Evolutionary conservation across 1,284 basidiomycete genomes (phyloP).

Genomic region (Baeospora myosura): DNA sequence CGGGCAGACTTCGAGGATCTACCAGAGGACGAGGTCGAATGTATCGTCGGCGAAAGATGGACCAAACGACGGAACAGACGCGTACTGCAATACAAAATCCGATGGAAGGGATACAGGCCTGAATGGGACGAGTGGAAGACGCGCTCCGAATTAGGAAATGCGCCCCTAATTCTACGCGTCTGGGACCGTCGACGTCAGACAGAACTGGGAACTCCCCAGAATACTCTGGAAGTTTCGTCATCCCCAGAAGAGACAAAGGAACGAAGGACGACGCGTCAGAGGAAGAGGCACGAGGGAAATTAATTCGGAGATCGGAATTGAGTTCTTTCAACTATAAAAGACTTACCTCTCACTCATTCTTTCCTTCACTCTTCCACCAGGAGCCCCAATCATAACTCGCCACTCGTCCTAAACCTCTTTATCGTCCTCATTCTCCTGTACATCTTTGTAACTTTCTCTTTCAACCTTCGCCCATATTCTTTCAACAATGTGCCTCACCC

Average conservation of each 20-base stretch:
- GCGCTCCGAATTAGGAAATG: background rate
- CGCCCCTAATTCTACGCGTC: background rate
- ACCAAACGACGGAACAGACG: slow-evolving; percentile 2
- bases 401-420: too few species aligned
- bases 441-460: background rate
- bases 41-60: slow-evolving; percentile 7
- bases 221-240: too few species aligned
- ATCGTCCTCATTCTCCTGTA: background rate
- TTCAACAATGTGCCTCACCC: too few species aligned
- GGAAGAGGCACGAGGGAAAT: too few species aligned
- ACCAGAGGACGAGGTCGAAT: slow-evolving; percentile 9
- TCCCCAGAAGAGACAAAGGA: too few species aligned
- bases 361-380: too few species aligned
- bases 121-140: background rate
- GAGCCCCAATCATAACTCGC: too few species aligned
- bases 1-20: slow-evolving; percentile 6
- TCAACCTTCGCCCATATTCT: background rate
- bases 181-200: background rate
- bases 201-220: too few species aligned
- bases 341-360: too few species aligned
- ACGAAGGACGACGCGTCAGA: too few species aligned
- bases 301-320: too few species aligned
- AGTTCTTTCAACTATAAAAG: too few species aligned
- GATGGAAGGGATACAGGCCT: slow-evolving; percentile 1
- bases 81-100: slow-evolving; percentile 9